Percentiles rank a stretch among this genome's conserved stretches.
Evolutionary conservation across 768 basidiomycete genomes (phyloP).

Genomic region (Phylloporus arenicola): DNA sequence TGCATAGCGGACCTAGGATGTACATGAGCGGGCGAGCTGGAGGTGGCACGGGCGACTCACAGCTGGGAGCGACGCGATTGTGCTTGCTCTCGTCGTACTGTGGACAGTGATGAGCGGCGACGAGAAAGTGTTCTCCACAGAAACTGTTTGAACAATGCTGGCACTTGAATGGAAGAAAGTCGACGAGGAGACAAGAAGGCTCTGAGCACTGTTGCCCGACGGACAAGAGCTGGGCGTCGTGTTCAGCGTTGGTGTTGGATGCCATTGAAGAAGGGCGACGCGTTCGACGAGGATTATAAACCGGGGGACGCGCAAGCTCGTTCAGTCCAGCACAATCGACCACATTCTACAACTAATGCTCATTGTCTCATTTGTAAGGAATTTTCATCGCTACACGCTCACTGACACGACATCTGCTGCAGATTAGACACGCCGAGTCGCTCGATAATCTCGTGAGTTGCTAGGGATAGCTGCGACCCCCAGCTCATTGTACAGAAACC

Average conservation of each 20-base stretch:
- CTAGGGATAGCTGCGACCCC: neutral
- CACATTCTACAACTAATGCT: slow-evolving; percentile 15
- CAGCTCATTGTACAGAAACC: slow-evolving; percentile 27
- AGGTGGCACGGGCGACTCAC: slow-evolving; percentile 35
- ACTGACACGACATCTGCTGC: neutral
- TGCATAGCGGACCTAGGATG: slow-evolving; percentile 66
- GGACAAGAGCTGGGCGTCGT: slow-evolving; percentile 53
- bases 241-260: slow-evolving; percentile 27
- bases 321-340: neutral
- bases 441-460: slow-evolving; percentile 62
- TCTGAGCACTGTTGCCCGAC: slow-evolving; percentile 72
- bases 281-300: slow-evolving; percentile 11
- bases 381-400: neutral
- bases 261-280: neutral
- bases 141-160: slow-evolving; percentile 67
- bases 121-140: slow-evolving; percentile 78
- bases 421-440: slow-evolving; percentile 78
- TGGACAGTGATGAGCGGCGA: slow-evolving; percentile 58
- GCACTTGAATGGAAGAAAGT: slow-evolving; percentile 85
- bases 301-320: slow-evolving; percentile 17
- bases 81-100: slow-evolving; percentile 67
- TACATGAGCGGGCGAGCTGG: slow-evolving; percentile 1
- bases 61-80: slow-evolving; percentile 73
- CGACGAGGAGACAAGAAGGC: slow-evolving; percentile 61
- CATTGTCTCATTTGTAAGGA: slow-evolving; percentile 23